phyloP scores from a whole-genome alignment of 129 eudicot species.

The carrot (Daucus carota) region DNA sequence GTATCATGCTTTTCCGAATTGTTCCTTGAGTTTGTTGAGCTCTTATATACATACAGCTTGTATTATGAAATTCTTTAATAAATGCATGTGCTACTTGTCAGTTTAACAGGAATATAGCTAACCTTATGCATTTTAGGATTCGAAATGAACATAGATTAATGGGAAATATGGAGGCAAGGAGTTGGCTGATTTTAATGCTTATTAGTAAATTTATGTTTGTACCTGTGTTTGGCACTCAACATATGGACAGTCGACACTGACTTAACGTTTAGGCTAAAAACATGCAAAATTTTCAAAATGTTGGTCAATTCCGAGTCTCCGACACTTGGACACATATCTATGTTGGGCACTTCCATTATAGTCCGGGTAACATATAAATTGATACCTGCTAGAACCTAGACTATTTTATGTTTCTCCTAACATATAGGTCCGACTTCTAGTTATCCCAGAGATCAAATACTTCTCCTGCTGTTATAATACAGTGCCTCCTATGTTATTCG shows the following conservation, averaged over 20 bases:
- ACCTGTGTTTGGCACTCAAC: neutral
- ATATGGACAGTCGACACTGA: too few relatives aligned
- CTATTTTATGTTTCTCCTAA: neutral
- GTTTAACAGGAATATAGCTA: neutral
- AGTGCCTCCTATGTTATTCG: too few relatives aligned
- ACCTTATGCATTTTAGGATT: neutral
- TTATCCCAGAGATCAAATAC: neutral
- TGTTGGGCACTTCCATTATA: neutral
- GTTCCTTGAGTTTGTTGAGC: neutral
- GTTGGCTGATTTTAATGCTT: neutral
- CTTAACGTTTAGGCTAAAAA: neutral
- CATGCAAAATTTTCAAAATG: neutral
- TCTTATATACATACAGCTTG: neutral
- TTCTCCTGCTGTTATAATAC: neutral
- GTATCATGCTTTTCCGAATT: conserved; percentile 23
- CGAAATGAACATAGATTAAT: neutral
- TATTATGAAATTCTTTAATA: neutral
- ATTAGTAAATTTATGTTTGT: neutral
- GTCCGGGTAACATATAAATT: neutral
- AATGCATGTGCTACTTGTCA: neutral
- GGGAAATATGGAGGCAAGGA: neutral
- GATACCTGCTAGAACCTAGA: neutral
- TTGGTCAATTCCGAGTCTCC: neutral
- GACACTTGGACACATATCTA: neutral
- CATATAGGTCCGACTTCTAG: neutral